Evolutionary conservation across 2,329 filamentous ascomycete genomes (phyloP).

Genomic region (Neobulgaria alba): DNA sequence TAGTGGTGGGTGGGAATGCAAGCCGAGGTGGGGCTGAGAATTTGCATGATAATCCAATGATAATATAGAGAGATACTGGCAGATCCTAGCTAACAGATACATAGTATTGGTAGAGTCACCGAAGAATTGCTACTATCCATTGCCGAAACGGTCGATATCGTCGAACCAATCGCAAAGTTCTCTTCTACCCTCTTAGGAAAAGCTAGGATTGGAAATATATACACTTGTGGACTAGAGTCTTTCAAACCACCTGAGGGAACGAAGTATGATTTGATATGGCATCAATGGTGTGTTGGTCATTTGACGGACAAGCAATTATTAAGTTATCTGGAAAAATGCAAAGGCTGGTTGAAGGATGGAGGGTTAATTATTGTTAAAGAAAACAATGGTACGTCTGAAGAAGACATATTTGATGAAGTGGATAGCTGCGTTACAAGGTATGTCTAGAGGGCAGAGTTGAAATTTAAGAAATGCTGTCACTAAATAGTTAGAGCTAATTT

Average conservation of each 20-base stretch:
- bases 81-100: not conserved
- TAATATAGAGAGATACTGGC: no score
- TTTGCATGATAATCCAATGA: no score
- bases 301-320: conserved; percentile 67
- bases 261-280: conserved; percentile 76
- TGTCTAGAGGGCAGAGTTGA: conserved; percentile 1
- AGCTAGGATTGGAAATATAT: conserved; percentile 53
- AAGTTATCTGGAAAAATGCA: conserved; percentile 56
- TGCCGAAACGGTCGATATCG: conserved; percentile 65
- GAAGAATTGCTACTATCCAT: conserved; percentile 64
- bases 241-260: conserved; percentile 45
- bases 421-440: conserved; percentile 72
- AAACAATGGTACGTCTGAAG: conserved; percentile 52
- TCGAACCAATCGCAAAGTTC: conserved; percentile 81
- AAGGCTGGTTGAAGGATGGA: conserved; percentile 39
- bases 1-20: no score
- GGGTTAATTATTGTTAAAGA: conserved; percentile 70
- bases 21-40: no score
- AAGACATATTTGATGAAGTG: conserved; percentile 64
- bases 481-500: not conserved
- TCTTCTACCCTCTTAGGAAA: conserved; percentile 51
- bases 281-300: conserved; percentile 84
- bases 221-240: conserved; percentile 64
- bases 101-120: conserved; percentile 68
- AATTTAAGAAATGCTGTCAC: not conserved